Evolutionary conservation across 148 eudicot species (phyloP), one percentile per base, ranked within the genome.

Genomic region (Spergularia marina): DNA sequence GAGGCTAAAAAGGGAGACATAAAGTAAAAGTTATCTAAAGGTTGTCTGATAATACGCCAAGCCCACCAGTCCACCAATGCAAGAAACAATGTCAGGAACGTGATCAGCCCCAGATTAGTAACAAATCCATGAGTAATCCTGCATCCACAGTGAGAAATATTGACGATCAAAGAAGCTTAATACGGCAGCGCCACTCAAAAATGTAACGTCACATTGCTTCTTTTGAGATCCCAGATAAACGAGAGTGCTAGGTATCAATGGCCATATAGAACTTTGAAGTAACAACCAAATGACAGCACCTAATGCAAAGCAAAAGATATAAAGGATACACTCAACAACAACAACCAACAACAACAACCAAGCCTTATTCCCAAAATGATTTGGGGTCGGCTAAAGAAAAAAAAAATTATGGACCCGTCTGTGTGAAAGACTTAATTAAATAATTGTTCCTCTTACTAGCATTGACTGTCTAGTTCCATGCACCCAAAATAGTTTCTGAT

Each of bases 31-130:
- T 87, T 86, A 49, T 84, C 81, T 20, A 94, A 80, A 53, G 98
- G 97, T 76, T 87, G 80, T 77, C 93, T 89, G 76, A 94, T 86
- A 76, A 94, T 89, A 74, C 91, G 78, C 98, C 98, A 94, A 68
- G 93, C 97, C 80, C 91, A 82, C 82, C 86, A 86, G 83, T 94
- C 98, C 84, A 90, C 85, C 65, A 87, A 77, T 59, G 80, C 84
- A 75, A 94, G 86, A 76, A 89, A 81, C 57, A 79, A 25, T 60
- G 82, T 85, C 79, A 86, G 85, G 85, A 94, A 90, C 67, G 86
- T 74, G 59, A 86, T 57, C 59, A 94, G 82, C 70, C 93, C 93
- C 66, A 89, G 71, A 79, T 86, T 94, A 87, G 80, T 84, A 15
- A 86, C 60, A 67, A 90, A 82, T 72, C 97, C 96, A 76, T 91